Evolutionary conservation across 257 asterid species (phyloP).

Genomic region (Eucommia ulmoides): DNA sequence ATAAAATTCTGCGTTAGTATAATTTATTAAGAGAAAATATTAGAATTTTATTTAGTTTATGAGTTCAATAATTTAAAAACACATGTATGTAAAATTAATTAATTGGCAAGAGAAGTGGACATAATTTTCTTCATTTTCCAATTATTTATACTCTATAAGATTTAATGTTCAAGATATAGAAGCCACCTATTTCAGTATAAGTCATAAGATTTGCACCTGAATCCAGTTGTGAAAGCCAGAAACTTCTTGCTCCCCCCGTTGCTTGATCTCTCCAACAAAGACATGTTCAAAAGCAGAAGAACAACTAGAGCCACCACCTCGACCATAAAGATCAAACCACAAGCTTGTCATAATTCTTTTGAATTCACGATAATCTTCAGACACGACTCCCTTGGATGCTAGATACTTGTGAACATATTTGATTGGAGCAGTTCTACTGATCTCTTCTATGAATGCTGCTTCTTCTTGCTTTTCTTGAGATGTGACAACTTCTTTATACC

Average conservation of each 20-base stretch:
- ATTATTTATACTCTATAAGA: too few relatives aligned
- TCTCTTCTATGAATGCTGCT: constrained; percentile 81
- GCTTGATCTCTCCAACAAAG: constrained; percentile 95
- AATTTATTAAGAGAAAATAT: too few relatives aligned
- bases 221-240: constrained; percentile 98
- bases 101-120: background rate
- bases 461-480: constrained; percentile 72
- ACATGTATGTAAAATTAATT: too few relatives aligned
- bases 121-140: too few relatives aligned
- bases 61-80: too few relatives aligned
- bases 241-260: constrained; percentile 60
- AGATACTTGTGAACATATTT: constrained; percentile 74
- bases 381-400: constrained; percentile 33
- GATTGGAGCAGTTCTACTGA: constrained; percentile 85
- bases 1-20: too few relatives aligned
- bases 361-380: constrained; percentile 44
- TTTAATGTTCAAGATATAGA: too few relatives aligned
- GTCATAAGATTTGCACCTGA: constrained; percentile 41
- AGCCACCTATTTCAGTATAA: background rate
- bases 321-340: constrained; percentile 82
- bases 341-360: constrained; percentile 53
- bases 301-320: constrained; percentile 77
- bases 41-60: too few relatives aligned
- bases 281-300: constrained; percentile 99
- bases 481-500: constrained; percentile 74